Evolutionary conservation across 345 rosid genomes (phyloP).

Genomic region (Ceriops tagal): DNA sequence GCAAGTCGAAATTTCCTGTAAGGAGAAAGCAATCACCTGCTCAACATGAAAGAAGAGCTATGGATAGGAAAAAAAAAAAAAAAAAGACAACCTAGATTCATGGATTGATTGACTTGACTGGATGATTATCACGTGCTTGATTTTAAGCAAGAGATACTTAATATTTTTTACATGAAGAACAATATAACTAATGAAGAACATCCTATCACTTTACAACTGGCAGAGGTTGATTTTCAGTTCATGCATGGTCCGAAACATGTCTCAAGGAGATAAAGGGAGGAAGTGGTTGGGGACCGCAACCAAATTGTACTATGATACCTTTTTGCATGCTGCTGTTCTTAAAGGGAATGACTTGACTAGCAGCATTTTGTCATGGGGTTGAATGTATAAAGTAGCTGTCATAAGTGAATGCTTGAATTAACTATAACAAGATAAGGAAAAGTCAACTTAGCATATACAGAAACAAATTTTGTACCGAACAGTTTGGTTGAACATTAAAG

Average conservation of each 20-base stretch:
- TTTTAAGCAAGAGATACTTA: too few species aligned
- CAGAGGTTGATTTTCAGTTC: too few species aligned
- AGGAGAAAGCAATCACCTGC: not conserved
- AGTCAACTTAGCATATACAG: not conserved
- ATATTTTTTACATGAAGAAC: too few species aligned
- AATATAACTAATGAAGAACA: too few species aligned
- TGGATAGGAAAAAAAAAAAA: too few species aligned
- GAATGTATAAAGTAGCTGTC: not conserved
- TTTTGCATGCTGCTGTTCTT: not conserved
- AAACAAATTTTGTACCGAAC: not conserved
- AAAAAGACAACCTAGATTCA: too few species aligned
- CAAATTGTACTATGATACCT: too few species aligned
- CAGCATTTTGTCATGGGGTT: not conserved
- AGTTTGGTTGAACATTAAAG: not conserved
- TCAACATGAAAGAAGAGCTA: not conserved
- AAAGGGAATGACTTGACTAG: not conserved
- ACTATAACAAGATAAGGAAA: not conserved
- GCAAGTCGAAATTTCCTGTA: not conserved
- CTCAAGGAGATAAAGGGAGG: not conserved
- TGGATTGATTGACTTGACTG: too few species aligned
- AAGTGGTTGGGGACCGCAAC: too few species aligned
- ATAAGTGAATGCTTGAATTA: not conserved
- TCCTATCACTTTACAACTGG: too few species aligned
- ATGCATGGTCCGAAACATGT: too few species aligned
- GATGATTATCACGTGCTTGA: too few species aligned